Percentiles rank a stretch among this genome's conserved stretches.
Evolutionary conservation across 225 moss, liverwort and hornwort genomes (phyloP).

Genomic region (Rhytidiadelphus loreus): DNA sequence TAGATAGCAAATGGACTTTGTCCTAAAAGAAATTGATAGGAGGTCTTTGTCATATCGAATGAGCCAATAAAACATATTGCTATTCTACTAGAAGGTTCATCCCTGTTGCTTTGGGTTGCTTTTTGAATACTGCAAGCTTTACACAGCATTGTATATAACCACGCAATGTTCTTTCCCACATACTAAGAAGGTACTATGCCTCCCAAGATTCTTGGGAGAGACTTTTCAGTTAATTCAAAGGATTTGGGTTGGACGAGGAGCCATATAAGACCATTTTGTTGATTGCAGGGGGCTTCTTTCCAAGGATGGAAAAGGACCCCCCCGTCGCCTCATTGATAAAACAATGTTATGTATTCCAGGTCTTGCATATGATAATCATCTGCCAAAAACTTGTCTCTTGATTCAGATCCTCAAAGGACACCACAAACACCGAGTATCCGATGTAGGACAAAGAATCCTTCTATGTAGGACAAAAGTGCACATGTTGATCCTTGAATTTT

Average conservation of each 20-base stretch:
- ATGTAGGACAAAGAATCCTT: too few relatives aligned
- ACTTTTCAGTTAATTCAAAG: accelerated
- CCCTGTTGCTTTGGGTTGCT: not conserved
- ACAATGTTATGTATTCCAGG: not conserved
- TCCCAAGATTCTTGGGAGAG: accelerated
- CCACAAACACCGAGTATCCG: accelerated
- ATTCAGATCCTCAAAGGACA: too few relatives aligned
- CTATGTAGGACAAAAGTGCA: too few relatives aligned
- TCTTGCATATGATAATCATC: not conserved
- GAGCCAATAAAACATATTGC: not conserved
- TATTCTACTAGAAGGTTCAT: not conserved
- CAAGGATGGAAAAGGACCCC: too few relatives aligned
- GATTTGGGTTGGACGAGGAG: accelerated
- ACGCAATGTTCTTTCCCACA: accelerated
- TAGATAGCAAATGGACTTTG: not conserved
- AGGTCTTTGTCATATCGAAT: not conserved
- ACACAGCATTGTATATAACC: too few relatives aligned
- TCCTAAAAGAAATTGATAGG: not conserved
- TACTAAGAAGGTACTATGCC: not conserved
- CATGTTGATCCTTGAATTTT: too few relatives aligned
- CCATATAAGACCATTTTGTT: not conserved
- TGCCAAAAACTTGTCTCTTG: not conserved
- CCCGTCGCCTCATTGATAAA: not conserved
- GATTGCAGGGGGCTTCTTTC: accelerated
- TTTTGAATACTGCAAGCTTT: not conserved